These are phyloP conservation scores for Balakata baccata DNA, from an alignment of 345 rosid species.

Conservation along the genomic window DNA sequence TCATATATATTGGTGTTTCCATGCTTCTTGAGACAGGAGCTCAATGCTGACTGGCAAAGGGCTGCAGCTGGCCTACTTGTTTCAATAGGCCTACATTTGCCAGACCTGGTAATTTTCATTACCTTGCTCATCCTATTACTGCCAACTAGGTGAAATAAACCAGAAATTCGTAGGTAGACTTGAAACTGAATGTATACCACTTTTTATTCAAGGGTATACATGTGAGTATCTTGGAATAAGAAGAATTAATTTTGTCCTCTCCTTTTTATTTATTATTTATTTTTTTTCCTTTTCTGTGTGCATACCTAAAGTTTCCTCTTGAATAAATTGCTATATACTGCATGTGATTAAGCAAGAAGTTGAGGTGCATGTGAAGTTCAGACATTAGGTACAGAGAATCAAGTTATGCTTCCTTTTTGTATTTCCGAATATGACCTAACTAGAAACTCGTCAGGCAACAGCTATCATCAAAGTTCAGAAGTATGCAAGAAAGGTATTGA, in stretches of 20 bases:
- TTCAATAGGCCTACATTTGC: conserved; percentile 83
- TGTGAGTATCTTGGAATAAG: not conserved
- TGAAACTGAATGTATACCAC: not conserved
- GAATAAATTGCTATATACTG: not conserved
- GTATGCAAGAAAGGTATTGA: not conserved
- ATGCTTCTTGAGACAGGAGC: conserved; percentile 49
- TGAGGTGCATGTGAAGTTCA: not conserved
- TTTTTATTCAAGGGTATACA: not conserved
- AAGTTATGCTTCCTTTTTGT: not conserved
- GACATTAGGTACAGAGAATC: not conserved
- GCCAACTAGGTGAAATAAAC: not conserved
- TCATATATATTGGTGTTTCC: conserved; percentile 1
- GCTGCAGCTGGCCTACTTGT: conserved; percentile 85
- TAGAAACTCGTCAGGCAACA: not conserved
- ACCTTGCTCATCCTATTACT: not conserved
- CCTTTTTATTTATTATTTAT: too few species aligned
- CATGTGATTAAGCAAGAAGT: not conserved
- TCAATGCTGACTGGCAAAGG: conserved; percentile 90
- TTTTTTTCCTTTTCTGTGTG: not conserved
- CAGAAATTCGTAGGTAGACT: not conserved
- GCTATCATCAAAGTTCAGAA: not conserved
- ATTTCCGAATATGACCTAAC: not conserved
- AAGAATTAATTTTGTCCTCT: not conserved
- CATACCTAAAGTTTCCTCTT: not conserved
- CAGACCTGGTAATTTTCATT: conserved; percentile 76